Evolutionary conservation across 176 grass and related monocot species (phyloP).

Genomic region (maize (Zea mays)): Zm-B73-REFERENCE-NAM-5.0 NC_050104.1:2825501-2826000

Average conservation of each 20-base stretch:
- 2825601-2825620: slow-evolving; percentile 18
- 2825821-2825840: slow-evolving; percentile 79
- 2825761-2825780: slow-evolving; percentile 68
- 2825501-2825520: too few relatives aligned
- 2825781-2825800: slow-evolving; percentile 63
- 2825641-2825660: slow-evolving; percentile 10
- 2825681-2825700: slow-evolving; percentile 55
- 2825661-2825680: background rate
- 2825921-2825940: too few relatives aligned
- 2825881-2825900: too few relatives aligned
- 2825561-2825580: too few relatives aligned
- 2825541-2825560: too few relatives aligned
- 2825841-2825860: slow-evolving; percentile 14
- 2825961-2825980: too few relatives aligned
- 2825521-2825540: too few relatives aligned
- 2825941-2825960: too few relatives aligned
- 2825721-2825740: slow-evolving; percentile 70
- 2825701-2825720: slow-evolving; percentile 82
- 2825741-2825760: slow-evolving; percentile 58
- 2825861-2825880: too few relatives aligned
- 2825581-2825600: background rate
- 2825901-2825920: too few relatives aligned
- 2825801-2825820: slow-evolving; percentile 74
- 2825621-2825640: background rate
- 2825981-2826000: too few relatives aligned